Base-by-base conservation (phyloP, 805 yeast species). In the Sugiyamaella mastotermitis region DNA sequence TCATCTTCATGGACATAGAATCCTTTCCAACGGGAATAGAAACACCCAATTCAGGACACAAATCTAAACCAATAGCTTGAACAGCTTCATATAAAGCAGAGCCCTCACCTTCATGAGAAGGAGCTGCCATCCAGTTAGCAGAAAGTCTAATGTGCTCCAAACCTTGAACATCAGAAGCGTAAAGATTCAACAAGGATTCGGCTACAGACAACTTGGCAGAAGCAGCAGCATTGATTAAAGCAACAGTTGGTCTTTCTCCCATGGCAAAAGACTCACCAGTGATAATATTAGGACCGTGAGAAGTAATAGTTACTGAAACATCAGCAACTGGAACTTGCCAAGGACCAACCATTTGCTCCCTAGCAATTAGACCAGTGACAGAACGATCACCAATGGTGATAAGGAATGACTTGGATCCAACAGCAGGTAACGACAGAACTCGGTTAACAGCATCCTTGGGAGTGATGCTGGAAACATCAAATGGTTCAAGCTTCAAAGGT, bases 261-360 rank as follows among this genome's bases (percentile, higher is more conserved):
- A 87, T 80, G 2, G 97, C 88, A 65, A 92, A 66, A 6, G 97
- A 95, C 67, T 92, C 99, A 69, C 99, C 99, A n/a, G 94, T 80
- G 45, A 80, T 61, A 36, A 82, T 59, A 4, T 71, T 68, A 37
- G 78, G 82, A 56, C 96, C 96, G 36, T 86, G 70, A 1, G 96
- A 83, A 0, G 97, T 80, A 43, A 83, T 82, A 17, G 97, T 88
- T 38, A 92, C 96, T 65, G 95, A 97, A 39, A 88, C 97, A 58
- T 92, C 97, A 13, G 97, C 92, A 22, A 92, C 97, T 34, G 99
- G 98, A 7, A 83, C 92, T 70, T 92, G 99, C 97, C 97, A 92
- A 57, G 97, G 97, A 27, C 98, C 98, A 43, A 92, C 97, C 80
- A 88, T 80, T 68, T 92, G 98, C 61, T 92, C 98, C 60, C 98